Base-by-base conservation (phyloP, 2,329 filamentous ascomycete species). In the Sporothrix phasma region DNA sequence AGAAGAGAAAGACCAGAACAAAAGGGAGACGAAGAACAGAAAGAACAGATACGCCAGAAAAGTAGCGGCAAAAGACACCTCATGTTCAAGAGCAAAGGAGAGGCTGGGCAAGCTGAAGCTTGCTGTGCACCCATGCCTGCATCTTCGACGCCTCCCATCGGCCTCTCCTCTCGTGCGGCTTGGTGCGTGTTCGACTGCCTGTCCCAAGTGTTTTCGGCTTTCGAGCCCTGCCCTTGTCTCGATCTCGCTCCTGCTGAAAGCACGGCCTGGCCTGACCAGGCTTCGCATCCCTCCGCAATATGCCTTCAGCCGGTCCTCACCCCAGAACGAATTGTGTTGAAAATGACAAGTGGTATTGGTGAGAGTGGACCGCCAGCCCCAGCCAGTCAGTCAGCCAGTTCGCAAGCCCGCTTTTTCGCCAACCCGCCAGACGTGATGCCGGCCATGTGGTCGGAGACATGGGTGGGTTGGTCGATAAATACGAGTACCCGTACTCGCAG, bases 401-500 rank as follows among this genome's bases (percentile, higher is more conserved):
- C 46, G 22, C 11, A 24, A 49, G 46, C 26, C 49, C 31, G 49
- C 29, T 22, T 19, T 53, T 53, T 29, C 49, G 37, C 29, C 49
- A 53, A 17, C 49, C 34, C n/a, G 45, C 45, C 62, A 39, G 39
- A 31, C 43, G 43, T 69, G 70, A 70, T 70, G 67, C 70, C 69
- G 69, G 70, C 72, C 71, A 73, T 72, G 70, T 72, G 71, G 70
- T 72, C 68, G 69, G 69, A 67, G 67, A 26, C 22, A 41, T 19
- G 41, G 49, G 63, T 19, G 58, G 51, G 51, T 29, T n/a, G 41
- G 45, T 61, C 29, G 31, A 22, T 43, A 13, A 46, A 34, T 19
- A 22, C 26, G n/a, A n/a, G 13, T 51, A 51, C n/a, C n/a, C 31
- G 47, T 53, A 29, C 15, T 26, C 34, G 47, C 26, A 10, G 47